Conservation (phyloP, 371 early-diverging fungal genomes). For the Rhizopus delemar region DNA sequence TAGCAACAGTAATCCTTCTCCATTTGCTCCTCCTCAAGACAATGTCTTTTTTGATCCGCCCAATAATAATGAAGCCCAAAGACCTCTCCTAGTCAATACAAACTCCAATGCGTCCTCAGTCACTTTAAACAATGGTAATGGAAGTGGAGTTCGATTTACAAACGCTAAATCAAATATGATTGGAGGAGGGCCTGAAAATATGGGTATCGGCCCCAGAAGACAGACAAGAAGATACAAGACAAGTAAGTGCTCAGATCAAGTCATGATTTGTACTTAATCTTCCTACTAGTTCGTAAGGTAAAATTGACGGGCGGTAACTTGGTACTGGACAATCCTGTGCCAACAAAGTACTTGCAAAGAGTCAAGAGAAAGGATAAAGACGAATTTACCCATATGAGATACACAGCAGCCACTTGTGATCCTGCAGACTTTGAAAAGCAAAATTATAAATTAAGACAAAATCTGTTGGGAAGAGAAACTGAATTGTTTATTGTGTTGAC, state of each 20-base stretch:
- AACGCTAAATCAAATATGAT: conserved; percentile 23
- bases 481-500: conserved; percentile 72
- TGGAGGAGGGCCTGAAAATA: conserved; percentile 29
- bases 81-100: conserved; percentile 16
- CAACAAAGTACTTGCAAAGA: conserved; percentile 45
- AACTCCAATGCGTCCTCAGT: conserved; percentile 15
- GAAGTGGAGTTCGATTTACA: conserved; percentile 6
- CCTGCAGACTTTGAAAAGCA: conserved; percentile 63
- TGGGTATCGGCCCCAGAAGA: conserved; percentile 46
- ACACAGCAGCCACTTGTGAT: conserved; percentile 66
- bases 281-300: conserved; percentile 21
- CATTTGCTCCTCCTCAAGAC: conserved; percentile 4
- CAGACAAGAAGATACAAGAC: conserved; percentile 63
- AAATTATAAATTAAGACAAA: conserved; percentile 64
- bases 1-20: conserved; percentile 3
- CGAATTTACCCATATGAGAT: conserved; percentile 62
- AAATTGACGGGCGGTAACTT: conserved; percentile 54
- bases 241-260: conserved; percentile 24
- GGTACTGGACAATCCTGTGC: conserved; percentile 59
- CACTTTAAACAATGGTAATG: not conserved
- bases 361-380: conserved; percentile 46
- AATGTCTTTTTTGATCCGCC: conserved; percentile 15
- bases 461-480: conserved; percentile 55
- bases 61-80: conserved; percentile 9
- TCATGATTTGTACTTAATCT: not conserved